Percentiles rank a stretch among this genome's conserved stretches.
Conservation (phyloP, 139 green algal genomes). For the Volvox africanus region DNA sequence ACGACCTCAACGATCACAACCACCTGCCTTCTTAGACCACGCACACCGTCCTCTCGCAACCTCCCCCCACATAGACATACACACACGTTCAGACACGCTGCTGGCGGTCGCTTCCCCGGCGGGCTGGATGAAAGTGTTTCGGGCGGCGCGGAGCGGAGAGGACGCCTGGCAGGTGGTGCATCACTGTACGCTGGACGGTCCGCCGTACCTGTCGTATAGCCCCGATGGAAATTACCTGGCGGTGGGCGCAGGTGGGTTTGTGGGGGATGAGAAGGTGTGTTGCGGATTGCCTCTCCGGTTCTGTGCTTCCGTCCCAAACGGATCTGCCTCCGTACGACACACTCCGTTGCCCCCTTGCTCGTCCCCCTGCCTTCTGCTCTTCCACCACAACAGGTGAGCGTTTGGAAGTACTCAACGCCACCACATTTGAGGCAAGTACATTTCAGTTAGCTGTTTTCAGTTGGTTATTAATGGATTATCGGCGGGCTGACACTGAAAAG, state of each 20-base stretch:
- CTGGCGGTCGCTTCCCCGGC: constrained; percentile 53
- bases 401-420: constrained; percentile 38
- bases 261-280: too few relatives aligned
- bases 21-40: too few relatives aligned
- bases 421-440: neutral
- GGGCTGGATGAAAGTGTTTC: constrained; percentile 57
- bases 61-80: too few relatives aligned
- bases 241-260: constrained; percentile 50
- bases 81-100: constrained; percentile 11
- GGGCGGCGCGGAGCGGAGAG: constrained; percentile 26
- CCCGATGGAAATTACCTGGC: constrained; percentile 53
- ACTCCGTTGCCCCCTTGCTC: neutral
- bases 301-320: too few relatives aligned
- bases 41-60: too few relatives aligned
- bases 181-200: constrained; percentile 11
- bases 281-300: too few relatives aligned
- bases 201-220: constrained; percentile 41
- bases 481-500: too few relatives aligned
- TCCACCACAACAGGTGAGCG: neutral
- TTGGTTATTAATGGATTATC: too few relatives aligned
- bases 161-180: constrained; percentile 43
- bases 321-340: too few relatives aligned
- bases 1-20: too few relatives aligned
- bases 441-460: neutral
- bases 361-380: neutral